Evolutionary conservation across 257 asterid genomes (phyloP).

Genomic region (Voacanga thouarsii): DNA sequence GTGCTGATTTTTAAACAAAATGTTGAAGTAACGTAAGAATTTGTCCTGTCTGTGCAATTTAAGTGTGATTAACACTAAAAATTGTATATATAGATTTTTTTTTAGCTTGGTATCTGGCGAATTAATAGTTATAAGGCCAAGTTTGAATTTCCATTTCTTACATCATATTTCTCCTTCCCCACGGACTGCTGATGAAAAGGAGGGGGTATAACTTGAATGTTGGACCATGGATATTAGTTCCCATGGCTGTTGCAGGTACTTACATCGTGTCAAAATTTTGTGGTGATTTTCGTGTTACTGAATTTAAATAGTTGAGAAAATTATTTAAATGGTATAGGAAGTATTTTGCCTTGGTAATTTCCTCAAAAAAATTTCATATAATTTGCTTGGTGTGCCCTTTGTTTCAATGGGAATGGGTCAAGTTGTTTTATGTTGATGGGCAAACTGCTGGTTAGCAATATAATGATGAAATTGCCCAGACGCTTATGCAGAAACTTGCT

Average conservation of each 20-base stretch:
- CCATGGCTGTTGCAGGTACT: background rate
- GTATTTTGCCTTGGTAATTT: background rate
- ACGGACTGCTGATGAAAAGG: background rate
- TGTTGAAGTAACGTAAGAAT: background rate
- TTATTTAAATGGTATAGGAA: background rate
- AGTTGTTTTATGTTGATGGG: background rate
- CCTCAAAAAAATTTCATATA: background rate
- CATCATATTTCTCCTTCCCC: background rate
- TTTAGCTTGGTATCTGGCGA: background rate
- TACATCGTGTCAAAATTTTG: background rate
- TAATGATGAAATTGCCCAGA: background rate
- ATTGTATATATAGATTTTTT: background rate
- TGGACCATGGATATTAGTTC: background rate
- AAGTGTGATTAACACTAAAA: background rate
- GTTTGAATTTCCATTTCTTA: background rate
- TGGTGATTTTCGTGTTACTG: background rate
- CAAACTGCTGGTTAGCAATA: background rate
- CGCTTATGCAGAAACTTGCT: background rate
- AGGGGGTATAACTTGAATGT: background rate
- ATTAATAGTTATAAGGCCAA: background rate
- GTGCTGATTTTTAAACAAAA: constrained; percentile 10
- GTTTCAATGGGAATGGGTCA: background rate
- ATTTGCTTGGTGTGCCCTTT: background rate
- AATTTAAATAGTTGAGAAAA: background rate
- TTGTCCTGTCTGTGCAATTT: background rate